Evolutionary conservation across 1,139 yeast species (phyloP), one percentile per base, ranked within the genome.

Genomic region (Pichia sp.): DNA sequence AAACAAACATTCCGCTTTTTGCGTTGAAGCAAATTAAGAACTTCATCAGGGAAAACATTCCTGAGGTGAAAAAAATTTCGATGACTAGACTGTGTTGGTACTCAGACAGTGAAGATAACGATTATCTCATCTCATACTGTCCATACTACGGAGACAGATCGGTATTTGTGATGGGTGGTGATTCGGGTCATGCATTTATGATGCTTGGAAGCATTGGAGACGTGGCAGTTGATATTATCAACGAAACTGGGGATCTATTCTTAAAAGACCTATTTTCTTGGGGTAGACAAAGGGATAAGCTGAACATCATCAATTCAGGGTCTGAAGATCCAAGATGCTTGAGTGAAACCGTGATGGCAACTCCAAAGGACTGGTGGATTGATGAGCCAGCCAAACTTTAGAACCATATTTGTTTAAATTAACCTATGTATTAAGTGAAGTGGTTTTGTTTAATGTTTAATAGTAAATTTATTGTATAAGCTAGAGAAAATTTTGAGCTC

Each of bases 171-270:
- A 67, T 62, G 25, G 65, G 69, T 43, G 73, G 73, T 34, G 73
- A 67, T 37, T 67, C 71, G 2, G 68, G 72, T 10, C 73, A 69
- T 58, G 66, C 66, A 1, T 69, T 69, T 51, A 69, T 55, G 60
- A 59, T 60, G 62, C 43, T 60, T 8, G 63, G 63, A 5, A 54
- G 55, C 21, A 44, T 61, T 8, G 64, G 64, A 13, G 54, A 54
- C 22, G 55, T 58, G 21, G 58, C 61, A 18, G 58, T 50, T 36
- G 60, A 55, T 42, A 57, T 64, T 34, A 47, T 62, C 16, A 51
- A 57, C 4, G 47, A 46, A 26, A 39, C 44, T 5, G 63, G 56
- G 13, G 59, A 61, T 39, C 23, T 44, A 4, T 51, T 60, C 34
- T 55, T 64, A 21, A 49, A 51, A 2, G 40, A 60, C 13, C 46